Percentiles rank a stretch among this genome's conserved stretches.
phyloP scores from a whole-genome alignment of 164 flowering plant species.

The Liriodendron chinense region DNA sequence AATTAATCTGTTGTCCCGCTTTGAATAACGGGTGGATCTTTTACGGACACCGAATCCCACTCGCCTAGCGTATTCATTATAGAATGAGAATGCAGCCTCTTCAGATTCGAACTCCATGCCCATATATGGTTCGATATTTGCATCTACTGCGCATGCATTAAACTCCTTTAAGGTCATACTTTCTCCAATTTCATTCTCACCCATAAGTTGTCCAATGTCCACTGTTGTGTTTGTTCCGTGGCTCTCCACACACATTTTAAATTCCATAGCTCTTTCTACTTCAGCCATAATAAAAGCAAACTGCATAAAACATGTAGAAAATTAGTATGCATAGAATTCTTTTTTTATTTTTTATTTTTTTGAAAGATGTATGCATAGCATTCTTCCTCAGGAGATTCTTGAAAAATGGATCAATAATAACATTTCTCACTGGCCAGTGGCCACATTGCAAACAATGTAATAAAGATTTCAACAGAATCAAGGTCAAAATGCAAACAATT shows the following conservation, averaged over 20 bases:
- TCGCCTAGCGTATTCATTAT: conserved; percentile 19
- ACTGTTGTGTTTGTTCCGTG: neutral
- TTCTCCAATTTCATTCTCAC: conserved; percentile 21
- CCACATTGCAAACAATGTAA: no score
- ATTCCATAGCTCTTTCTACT: neutral
- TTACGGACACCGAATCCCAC: conserved; percentile 27
- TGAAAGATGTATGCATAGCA: no score
- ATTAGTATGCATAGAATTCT: no score
- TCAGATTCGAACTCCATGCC: conserved; percentile 17
- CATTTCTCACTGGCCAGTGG: no score
- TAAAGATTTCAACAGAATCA: no score
- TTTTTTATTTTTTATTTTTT: no score
- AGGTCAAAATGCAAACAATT: no score
- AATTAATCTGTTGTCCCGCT: conserved; percentile 40
- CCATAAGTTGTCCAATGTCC: conserved; percentile 13
- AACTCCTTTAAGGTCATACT: conserved; percentile 39
- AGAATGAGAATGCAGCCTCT: conserved; percentile 10
- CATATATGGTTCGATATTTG: conserved; percentile 17
- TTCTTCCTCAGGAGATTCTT: no score
- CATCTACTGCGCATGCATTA: conserved; percentile 7
- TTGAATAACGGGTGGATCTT: conserved; percentile 34
- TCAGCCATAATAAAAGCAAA: neutral
- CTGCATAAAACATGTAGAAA: neutral
- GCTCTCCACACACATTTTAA: neutral
- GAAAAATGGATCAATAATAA: no score